Base-by-base conservation (phyloP, 768 basidiomycete genomes). In the Epithele typhae region DNA sequence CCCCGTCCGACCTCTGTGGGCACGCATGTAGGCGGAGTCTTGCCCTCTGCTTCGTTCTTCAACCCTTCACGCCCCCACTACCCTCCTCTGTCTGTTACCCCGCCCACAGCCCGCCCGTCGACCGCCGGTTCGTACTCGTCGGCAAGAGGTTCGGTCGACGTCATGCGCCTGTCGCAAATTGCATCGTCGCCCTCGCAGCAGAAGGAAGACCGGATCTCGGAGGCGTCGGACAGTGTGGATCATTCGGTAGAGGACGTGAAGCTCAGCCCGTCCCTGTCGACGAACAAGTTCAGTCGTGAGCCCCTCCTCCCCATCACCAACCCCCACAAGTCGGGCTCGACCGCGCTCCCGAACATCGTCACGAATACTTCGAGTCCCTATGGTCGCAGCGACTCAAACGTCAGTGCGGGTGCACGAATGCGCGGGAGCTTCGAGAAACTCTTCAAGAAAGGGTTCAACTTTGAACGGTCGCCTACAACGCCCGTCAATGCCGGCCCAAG, bases 31-130 rank as follows among this genome's bases (percentile, higher is more conserved):
- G 78, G 79, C 36, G 87, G 86, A 25, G 84, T 90, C 17, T 79
- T 82, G 45, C 87, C 90, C 14, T 81, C 87, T 9, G 78, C 86
- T 4, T 82, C 84, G 6, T 90, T 91, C 68, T 90, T 90, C 59
- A 78, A 73, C 18, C 85, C 87, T 4, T 76, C 81, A 4, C 74
- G 81, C 40, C 87, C 85, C 0, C 63, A 64, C 19, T 69, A 79
- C 52, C 75, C 71, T 24, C 76, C 63, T 19, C 71, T 68, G 21
- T 60, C 70, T 41, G 68, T 64, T 15, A 69, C 70, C 7, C 57
- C 54, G 27, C 40, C 54, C 55, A 42, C 64, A 63, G 35, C 63
- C 61, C 40, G 63, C 59, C 48, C 68, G 25, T 51, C 55, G 0
- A 62, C 57, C 17, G 49, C 54, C 12, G 61, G 54, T 8, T 67